Percentiles rank a stretch among this genome's conserved stretches.
Evolutionary conservation across 805 yeast genomes (phyloP).

Genomic region (Candida xyloterini): DNA sequence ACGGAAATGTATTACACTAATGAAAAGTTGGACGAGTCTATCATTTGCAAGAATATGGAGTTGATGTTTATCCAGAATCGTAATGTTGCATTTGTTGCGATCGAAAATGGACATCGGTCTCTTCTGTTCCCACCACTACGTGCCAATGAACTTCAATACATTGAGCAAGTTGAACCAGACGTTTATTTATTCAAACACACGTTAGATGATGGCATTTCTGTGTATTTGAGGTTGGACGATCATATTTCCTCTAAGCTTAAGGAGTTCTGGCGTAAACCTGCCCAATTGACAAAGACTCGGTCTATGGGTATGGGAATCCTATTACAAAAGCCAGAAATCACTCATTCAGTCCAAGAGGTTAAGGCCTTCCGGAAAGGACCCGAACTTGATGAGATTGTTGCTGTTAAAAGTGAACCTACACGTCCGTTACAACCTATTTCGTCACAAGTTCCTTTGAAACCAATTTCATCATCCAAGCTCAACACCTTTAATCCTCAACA

Average conservation of each 20-base stretch:
- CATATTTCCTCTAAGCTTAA: not conserved
- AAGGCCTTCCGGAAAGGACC: not conserved
- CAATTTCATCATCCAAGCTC: constrained; percentile 1
- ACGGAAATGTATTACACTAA: constrained; percentile 30
- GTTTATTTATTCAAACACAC: constrained; percentile 21
- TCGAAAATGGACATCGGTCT: constrained; percentile 29
- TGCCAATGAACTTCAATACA: constrained; percentile 26
- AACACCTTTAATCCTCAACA: constrained; percentile 19
- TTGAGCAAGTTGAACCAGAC: constrained; percentile 14
- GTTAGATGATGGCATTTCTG: constrained; percentile 13
- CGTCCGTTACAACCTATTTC: not conserved
- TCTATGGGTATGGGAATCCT: constrained; percentile 14
- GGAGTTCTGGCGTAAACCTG: constrained; percentile 3
- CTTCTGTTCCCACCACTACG: constrained; percentile 36
- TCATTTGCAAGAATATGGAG: constrained; percentile 22
- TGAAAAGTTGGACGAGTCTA: constrained; percentile 18
- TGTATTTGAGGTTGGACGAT: constrained; percentile 18
- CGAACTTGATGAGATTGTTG: not conserved
- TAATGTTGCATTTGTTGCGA: constrained; percentile 29
- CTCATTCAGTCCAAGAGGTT: not conserved
- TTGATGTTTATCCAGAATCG: constrained; percentile 16
- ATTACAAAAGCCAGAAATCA: not conserved
- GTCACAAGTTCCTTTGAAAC: not conserved
- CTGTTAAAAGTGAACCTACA: not conserved
- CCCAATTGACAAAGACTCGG: constrained; percentile 2